Percentiles rank a stretch among this genome's conserved stretches.
These are phyloP conservation scores for Suillus plorans DNA, from an alignment of 768 basidiomycete species.

Conservation along the genomic window DNA sequence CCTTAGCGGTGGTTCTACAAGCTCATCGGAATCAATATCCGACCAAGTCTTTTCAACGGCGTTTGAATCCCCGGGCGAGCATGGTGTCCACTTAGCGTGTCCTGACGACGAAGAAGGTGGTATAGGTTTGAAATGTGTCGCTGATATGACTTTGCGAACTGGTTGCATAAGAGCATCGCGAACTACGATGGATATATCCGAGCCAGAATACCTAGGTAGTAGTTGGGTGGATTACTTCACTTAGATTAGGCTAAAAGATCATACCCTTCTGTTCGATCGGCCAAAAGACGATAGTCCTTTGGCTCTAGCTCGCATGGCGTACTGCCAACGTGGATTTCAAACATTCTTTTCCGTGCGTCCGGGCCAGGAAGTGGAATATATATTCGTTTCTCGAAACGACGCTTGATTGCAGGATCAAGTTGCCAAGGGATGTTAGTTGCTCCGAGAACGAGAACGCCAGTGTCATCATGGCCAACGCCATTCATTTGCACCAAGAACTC, in stretches of 20 bases:
- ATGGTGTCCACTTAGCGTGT: conserved; percentile 82
- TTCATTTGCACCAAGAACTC: conserved; percentile 99
- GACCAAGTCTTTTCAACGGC: conserved; percentile 90
- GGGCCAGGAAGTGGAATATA: conserved; percentile 96
- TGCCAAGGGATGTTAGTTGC: conserved; percentile 99
- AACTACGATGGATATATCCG: conserved; percentile 92
- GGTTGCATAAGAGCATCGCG: conserved; percentile 99
- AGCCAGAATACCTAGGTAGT: conserved; percentile 73
- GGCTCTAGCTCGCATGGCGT: conserved; percentile 83
- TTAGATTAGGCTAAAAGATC: conserved; percentile 10
- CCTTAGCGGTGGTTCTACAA: conserved; percentile 84
- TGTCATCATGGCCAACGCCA: conserved; percentile 96
- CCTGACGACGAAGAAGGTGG: conserved; percentile 17
- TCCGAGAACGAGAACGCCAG: conserved; percentile 92
- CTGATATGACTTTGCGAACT: conserved; percentile 91
- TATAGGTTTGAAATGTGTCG: conserved; percentile 88
- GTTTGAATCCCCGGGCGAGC: conserved; percentile 87
- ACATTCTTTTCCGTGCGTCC: conserved; percentile 92
- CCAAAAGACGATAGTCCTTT: conserved; percentile 80
- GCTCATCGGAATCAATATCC: conserved; percentile 81
- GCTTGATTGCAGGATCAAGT: conserved; percentile 95
- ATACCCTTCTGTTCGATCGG: conserved; percentile 84
- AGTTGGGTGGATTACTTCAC: background rate
- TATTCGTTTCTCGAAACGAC: conserved; percentile 98
- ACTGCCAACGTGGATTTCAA: conserved; percentile 91